Evolutionary conservation across 768 basidiomycete genomes (phyloP), one percentile per base, ranked within the genome.

Genomic region (Macrolepiota albuminosa): DNA sequence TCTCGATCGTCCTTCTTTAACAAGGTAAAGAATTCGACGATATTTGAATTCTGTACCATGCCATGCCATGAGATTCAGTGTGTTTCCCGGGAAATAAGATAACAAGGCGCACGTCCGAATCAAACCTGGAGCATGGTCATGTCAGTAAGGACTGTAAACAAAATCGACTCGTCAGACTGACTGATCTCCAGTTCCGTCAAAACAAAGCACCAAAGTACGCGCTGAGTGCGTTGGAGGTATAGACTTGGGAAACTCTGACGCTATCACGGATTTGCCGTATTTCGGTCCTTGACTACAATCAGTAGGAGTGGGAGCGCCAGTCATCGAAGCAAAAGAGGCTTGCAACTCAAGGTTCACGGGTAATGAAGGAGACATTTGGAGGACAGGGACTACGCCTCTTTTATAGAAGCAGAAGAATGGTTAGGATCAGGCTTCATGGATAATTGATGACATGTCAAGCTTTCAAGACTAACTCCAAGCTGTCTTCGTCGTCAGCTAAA

Each of bases 171-270:
- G 24, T 10, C 37, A 26, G 10, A 68, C 68, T 60, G 40, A 75
- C 70, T 80, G 75, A 59, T 81, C 77, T 46, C 79, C 79, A 5
- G 81, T 83, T 4, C 81, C 85, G 69, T 90, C 89, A 65, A 90
- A 90, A 68, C 89, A 89, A 6, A 90, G 73, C 0, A 89, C 80
- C 8, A 88, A 64, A 0, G 84, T 87, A 36, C 86, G 73, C 54
- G 60, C 63, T 10, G 64, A 51, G 49, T 75, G 71, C 2, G 63
- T 62, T 6, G 71, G 68, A 10, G 76, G 75, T 8, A 75, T 68
- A 18, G 1, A 26, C 3, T 16, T 51, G 0, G 59, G 48, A 31
- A 60, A 55, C 1, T 60, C 40, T 21, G 59, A 37, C 2, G 40
- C 46, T 9, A 33, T 10, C 5, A 37, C 47, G 8, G 31, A n/a